phyloP scores from a whole-genome alignment of 441 rosid species.

The Euphorbia schlechtendalii region DNA sequence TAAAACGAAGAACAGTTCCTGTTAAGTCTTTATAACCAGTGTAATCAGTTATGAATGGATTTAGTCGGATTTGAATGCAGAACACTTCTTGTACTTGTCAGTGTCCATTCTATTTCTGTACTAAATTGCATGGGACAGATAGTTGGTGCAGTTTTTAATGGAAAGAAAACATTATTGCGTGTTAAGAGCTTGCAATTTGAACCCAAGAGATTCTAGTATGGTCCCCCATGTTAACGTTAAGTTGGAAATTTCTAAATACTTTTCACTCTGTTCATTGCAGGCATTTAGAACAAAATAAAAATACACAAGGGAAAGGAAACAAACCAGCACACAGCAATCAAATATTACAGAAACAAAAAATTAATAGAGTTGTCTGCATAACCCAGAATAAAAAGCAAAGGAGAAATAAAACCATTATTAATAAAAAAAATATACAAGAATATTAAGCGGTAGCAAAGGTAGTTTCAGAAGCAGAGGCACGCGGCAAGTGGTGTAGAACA shows the following conservation, averaged over 20 bases:
- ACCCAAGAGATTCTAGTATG: too few species aligned
- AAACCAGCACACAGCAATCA: neutral
- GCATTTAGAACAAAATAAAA: neutral
- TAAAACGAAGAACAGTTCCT: neutral
- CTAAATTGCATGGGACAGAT: neutral
- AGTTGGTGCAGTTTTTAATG: neutral
- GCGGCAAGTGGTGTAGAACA: constrained; percentile 59
- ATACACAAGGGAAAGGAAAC: too few species aligned
- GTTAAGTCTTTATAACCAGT: neutral
- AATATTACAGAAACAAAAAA: neutral
- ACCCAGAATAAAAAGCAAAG: neutral
- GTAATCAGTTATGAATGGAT: neutral
- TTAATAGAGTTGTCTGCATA: neutral
- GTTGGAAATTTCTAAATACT: too few species aligned
- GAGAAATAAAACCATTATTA: neutral
- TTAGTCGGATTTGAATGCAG: neutral
- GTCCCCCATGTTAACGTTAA: too few species aligned
- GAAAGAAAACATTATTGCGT: too few species aligned
- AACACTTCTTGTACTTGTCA: neutral
- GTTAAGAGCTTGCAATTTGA: too few species aligned
- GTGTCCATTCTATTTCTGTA: neutral
- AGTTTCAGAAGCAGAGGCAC: constrained; percentile 33
- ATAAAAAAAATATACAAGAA: constrained; percentile 5
- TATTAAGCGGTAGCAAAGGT: constrained; percentile 37
- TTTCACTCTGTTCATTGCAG: neutral